phyloP scores from a whole-genome alignment of 352 stramenopile species.

The Globisporangium ultimum region DNA sequence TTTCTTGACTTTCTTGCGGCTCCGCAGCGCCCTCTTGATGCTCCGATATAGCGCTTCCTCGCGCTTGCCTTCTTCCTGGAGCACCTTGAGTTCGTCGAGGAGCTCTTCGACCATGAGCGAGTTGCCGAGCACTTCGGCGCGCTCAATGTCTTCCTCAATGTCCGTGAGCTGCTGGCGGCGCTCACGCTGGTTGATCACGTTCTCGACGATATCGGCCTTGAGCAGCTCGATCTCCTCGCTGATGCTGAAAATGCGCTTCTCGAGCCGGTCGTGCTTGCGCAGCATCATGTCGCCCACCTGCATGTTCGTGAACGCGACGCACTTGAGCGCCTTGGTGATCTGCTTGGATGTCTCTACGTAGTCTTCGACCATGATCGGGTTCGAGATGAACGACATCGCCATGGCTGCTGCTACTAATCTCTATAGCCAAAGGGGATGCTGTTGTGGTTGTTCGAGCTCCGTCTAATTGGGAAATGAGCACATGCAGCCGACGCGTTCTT shows the following conservation, averaged over 20 bases:
- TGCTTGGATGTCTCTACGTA: constrained; percentile 50
- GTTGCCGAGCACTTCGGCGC: constrained; percentile 50
- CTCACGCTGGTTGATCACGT: constrained; percentile 45
- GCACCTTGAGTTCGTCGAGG: constrained; percentile 37
- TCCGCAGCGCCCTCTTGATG: constrained; percentile 40
- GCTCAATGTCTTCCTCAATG: constrained; percentile 53
- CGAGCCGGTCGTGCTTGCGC: constrained; percentile 45
- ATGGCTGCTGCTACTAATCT: not conserved
- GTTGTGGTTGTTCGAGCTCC: not conserved
- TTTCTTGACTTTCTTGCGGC: constrained; percentile 30
- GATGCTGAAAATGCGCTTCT: constrained; percentile 34
- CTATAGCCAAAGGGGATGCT: not conserved
- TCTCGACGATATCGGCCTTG: constrained; percentile 43
- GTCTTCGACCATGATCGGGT: constrained; percentile 25
- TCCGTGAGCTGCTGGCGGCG: constrained; percentile 39
- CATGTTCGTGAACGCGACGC: constrained; percentile 57
- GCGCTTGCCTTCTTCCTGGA: constrained; percentile 45
- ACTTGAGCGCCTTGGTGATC: constrained; percentile 63
- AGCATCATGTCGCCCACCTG: constrained; percentile 55
- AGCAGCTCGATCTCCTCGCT: constrained; percentile 55
- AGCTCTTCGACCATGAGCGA: constrained; percentile 43
- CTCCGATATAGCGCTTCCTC: constrained; percentile 42
- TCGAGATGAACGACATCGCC: constrained; percentile 32
- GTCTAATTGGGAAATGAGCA: constrained; percentile 9
- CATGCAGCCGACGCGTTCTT: not conserved